These are phyloP conservation scores for Glarea lozoyensis DNA, from an alignment of 495 filamentous ascomycete species.

Conservation along the genomic window DNA sequence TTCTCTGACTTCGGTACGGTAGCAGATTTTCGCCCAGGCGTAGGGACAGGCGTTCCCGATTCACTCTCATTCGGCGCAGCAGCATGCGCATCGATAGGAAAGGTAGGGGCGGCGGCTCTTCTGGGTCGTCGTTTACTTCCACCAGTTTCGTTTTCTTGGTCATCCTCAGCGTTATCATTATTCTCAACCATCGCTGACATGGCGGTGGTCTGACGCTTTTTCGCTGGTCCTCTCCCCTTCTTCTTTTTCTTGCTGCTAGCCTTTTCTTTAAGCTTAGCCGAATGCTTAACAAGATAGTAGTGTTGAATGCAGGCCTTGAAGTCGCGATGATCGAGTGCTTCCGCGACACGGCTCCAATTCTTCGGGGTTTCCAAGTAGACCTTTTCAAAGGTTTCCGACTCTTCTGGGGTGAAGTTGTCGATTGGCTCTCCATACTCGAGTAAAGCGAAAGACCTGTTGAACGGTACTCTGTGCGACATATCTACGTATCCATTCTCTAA, in stretches of 20 bases:
- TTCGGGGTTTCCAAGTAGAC: constrained; percentile 77
- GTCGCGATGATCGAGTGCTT: constrained; percentile 58
- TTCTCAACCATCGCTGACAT: constrained; percentile 67
- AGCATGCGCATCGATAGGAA: constrained; percentile 34
- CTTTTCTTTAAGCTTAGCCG: constrained; percentile 78
- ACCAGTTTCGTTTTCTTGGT: constrained; percentile 38
- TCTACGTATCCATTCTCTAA: constrained; percentile 53
- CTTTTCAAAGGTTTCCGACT: constrained; percentile 69
- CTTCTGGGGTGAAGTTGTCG: constrained; percentile 76
- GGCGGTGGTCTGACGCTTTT: constrained; percentile 54
- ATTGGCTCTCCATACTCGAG: constrained; percentile 68
- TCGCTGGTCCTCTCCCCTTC: constrained; percentile 33
- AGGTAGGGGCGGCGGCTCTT: constrained; percentile 45
- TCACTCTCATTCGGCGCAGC: constrained; percentile 46
- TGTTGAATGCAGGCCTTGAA: constrained; percentile 87
- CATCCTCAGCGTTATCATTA: constrained; percentile 44
- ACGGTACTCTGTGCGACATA: constrained; percentile 58
- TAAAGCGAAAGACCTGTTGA: constrained; percentile 54
- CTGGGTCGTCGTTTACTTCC: constrained; percentile 40
- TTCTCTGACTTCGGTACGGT: constrained; percentile 16
- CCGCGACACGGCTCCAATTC: constrained; percentile 85
- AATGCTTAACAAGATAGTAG: constrained; percentile 90
- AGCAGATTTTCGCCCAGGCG: constrained; percentile 18
- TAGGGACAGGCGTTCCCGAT: constrained; percentile 33
- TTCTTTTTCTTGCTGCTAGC: constrained; percentile 62